phyloP scores from a whole-genome alignment of 176 grass and related monocot genomes.

The Eleusine coracana region DNA sequence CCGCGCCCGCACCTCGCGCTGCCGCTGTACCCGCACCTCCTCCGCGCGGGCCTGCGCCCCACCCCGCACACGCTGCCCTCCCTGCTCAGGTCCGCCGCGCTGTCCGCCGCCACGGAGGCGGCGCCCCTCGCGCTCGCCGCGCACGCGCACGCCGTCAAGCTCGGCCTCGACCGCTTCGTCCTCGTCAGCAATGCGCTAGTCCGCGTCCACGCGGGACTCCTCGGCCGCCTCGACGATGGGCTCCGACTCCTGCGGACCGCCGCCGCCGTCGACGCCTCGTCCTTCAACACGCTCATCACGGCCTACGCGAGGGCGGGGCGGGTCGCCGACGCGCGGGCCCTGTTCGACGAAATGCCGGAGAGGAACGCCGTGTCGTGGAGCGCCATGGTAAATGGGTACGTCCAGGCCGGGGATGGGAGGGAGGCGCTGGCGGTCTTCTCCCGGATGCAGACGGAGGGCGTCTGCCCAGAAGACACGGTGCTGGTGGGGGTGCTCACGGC shows the following conservation, averaged over 20 bases:
- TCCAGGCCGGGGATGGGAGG: slow-evolving; percentile 52
- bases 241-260: slow-evolving; percentile 40
- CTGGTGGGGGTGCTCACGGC: slow-evolving; percentile 45
- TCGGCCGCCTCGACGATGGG: slow-evolving; percentile 35
- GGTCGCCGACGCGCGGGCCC: background rate
- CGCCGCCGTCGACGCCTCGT: slow-evolving; percentile 22
- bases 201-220: slow-evolving; percentile 46
- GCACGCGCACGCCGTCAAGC: slow-evolving; percentile 51
- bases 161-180: slow-evolving; percentile 49
- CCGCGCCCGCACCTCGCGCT: slow-evolving; percentile 36
- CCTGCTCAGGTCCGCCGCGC: slow-evolving; percentile 41
- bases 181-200: slow-evolving; percentile 61
- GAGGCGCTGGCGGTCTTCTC: slow-evolving; percentile 43
- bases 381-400: slow-evolving; percentile 56
- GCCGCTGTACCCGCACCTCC: slow-evolving; percentile 48
- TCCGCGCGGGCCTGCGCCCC: slow-evolving; percentile 46
- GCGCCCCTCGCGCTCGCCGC: slow-evolving; percentile 43
- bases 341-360: slow-evolving; percentile 61
- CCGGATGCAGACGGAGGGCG: slow-evolving; percentile 43
- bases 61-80: slow-evolving; percentile 48
- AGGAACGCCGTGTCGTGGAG: slow-evolving; percentile 59
- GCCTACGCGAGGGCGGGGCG: slow-evolving; percentile 22
- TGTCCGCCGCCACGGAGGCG: slow-evolving; percentile 20
- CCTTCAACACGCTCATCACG: slow-evolving; percentile 61
- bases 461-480: slow-evolving; percentile 38